These are phyloP conservation scores for Clarkia xantiana DNA, from an alignment of 345 rosid species.

Conservation along the genomic window DNA sequence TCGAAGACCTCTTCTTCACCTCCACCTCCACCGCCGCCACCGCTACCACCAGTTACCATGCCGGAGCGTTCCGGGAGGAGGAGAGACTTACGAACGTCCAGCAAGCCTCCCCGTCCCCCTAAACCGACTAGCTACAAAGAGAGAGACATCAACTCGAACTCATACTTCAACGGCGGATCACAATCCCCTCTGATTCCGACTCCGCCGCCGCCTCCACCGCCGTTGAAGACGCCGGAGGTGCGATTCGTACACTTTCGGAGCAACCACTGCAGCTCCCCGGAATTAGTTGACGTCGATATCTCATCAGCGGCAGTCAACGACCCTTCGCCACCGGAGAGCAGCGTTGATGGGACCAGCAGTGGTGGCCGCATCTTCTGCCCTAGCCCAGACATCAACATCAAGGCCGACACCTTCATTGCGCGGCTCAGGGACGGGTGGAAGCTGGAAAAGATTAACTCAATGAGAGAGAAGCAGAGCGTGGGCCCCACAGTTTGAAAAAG, in stretches of 20 bases:
- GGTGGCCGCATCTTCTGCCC: slow-evolving; percentile 33
- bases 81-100: slow-evolving; percentile 7
- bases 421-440: slow-evolving; percentile 64
- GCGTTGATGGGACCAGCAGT: slow-evolving; percentile 11
- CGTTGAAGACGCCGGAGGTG: slow-evolving; percentile 32
- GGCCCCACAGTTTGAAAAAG: slow-evolving; percentile 11
- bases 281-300: slow-evolving; percentile 20
- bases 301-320: not conserved
- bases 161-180: slow-evolving; percentile 18
- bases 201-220: slow-evolving; percentile 63
- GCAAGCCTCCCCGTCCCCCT: slow-evolving; percentile 58
- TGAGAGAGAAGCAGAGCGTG: slow-evolving; percentile 27
- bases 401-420: slow-evolving; percentile 82
- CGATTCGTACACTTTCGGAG: slow-evolving; percentile 32
- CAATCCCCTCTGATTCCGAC: slow-evolving; percentile 24
- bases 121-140: slow-evolving; percentile 16
- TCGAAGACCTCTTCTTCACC: slow-evolving; percentile 2
- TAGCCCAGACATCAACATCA: slow-evolving; percentile 74
- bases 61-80: slow-evolving; percentile 9
- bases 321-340: not conserved
- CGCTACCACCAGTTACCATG: slow-evolving; percentile 24
- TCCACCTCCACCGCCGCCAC: slow-evolving; percentile 19
- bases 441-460: slow-evolving; percentile 62
- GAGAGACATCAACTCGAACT: slow-evolving; percentile 16
- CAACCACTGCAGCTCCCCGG: slow-evolving; percentile 49